phyloP scores from a whole-genome alignment of 2,329 filamentous ascomycete species.

The Magnaporthales sp. region DNA sequence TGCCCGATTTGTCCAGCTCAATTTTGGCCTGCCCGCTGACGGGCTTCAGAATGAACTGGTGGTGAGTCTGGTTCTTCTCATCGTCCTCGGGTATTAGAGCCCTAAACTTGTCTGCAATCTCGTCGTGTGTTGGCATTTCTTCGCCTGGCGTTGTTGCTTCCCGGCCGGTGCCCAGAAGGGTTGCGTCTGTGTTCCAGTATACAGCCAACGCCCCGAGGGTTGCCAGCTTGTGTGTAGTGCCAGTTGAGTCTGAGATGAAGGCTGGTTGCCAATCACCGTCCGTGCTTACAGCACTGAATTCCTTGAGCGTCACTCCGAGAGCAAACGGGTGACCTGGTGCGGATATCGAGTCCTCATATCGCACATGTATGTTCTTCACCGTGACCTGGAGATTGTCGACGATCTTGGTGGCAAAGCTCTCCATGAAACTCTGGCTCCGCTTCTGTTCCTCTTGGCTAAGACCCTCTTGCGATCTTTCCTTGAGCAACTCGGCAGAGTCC shows the following conservation, averaged over 20 bases:
- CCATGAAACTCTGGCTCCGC: constrained; percentile 95
- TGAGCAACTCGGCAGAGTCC: constrained; percentile 89
- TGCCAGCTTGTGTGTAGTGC: constrained; percentile 86
- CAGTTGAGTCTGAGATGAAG: constrained; percentile 81
- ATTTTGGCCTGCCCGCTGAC: constrained; percentile 93
- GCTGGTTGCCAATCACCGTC: constrained; percentile 92
- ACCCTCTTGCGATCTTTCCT: constrained; percentile 85
- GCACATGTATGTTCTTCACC: constrained; percentile 96
- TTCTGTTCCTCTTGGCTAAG: constrained; percentile 93
- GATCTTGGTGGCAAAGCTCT: constrained; percentile 90
- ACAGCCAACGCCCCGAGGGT: constrained; percentile 82
- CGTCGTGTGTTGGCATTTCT: constrained; percentile 59
- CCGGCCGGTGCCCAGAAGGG: constrained; percentile 72
- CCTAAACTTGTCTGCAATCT: constrained; percentile 70
- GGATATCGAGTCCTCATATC: constrained; percentile 96
- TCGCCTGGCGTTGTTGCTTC: constrained; percentile 54
- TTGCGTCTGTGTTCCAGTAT: constrained; percentile 96
- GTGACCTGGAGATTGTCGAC: constrained; percentile 97
- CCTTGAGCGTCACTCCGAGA: constrained; percentile 82
- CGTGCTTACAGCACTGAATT: constrained; percentile 95
- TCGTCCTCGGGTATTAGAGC: constrained; percentile 70
- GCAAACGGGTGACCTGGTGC: constrained; percentile 93
- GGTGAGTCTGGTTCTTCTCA: constrained; percentile 33
- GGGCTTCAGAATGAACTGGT: constrained; percentile 93
- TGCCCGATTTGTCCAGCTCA: constrained; percentile 88